Percentiles rank a stretch among this genome's conserved stretches.
Evolutionary conservation across 2,329 filamentous ascomycete species (phyloP).

Genomic region (Chrysosporium keratinophilum): DNA sequence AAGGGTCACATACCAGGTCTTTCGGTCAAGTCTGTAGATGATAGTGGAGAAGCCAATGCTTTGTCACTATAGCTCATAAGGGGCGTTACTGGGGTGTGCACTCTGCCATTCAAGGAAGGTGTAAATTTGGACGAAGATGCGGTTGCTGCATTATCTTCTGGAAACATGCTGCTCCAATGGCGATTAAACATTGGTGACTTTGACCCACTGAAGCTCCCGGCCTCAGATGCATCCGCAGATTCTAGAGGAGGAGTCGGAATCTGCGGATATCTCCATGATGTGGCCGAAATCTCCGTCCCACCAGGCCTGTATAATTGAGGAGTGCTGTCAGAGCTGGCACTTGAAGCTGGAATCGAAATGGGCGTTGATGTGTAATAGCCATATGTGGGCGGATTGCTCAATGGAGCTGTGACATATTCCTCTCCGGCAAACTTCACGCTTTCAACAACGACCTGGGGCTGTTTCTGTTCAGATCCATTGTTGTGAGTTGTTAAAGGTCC

Average conservation of each 20-base stretch:
- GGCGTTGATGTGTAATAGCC: slow-evolving; percentile 21
- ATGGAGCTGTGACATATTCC: slow-evolving; percentile 31
- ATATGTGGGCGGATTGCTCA: slow-evolving; percentile 28
- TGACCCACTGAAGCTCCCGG: background rate
- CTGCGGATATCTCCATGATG: slow-evolving; percentile 4
- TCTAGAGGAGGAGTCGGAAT: slow-evolving; percentile 6
- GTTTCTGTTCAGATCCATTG: slow-evolving; percentile 23
- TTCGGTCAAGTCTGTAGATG: background rate
- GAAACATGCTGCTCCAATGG: background rate
- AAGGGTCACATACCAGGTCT: background rate
- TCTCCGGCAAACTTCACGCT: slow-evolving; percentile 26
- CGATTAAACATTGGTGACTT: background rate
- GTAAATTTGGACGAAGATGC: background rate
- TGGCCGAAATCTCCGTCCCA: background rate
- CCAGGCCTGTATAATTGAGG: background rate
- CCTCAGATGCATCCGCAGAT: background rate
- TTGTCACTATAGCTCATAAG: background rate
- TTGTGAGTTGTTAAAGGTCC: slow-evolving; percentile 26
- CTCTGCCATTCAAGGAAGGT: background rate
- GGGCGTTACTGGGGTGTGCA: background rate
- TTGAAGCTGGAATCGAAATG: background rate
- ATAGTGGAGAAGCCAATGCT: background rate
- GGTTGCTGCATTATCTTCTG: background rate
- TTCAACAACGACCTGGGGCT: slow-evolving; percentile 27
- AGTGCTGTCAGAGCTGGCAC: background rate